Evolutionary conservation across 371 early-diverging fungal species (phyloP).

Genomic region (Rhizopus sp.): DNA sequence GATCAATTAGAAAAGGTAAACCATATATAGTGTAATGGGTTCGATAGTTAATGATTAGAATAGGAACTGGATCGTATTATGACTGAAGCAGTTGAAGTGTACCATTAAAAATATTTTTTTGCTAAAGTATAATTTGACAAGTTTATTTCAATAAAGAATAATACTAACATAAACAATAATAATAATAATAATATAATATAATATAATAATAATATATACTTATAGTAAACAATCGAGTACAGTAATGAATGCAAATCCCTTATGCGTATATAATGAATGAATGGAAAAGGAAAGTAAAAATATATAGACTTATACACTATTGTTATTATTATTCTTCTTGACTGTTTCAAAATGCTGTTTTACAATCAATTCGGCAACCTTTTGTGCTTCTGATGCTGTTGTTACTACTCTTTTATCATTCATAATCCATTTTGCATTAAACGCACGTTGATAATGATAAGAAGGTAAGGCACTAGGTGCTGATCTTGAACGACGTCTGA

Average conservation of each 20-base stretch:
- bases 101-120: conserved; percentile 17
- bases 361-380: conserved; percentile 29
- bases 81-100: conserved; percentile 37
- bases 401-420: conserved; percentile 18
- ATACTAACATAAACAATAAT: neutral
- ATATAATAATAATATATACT: neutral
- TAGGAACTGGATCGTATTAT: conserved; percentile 44
- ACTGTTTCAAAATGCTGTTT: conserved; percentile 28
- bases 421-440: conserved; percentile 21
- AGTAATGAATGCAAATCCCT: conserved; percentile 3
- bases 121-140: conserved; percentile 1
- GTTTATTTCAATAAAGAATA: conserved; percentile 5
- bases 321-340: conserved; percentile 20
- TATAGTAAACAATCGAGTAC: conserved; percentile 11
- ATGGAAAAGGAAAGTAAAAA: conserved; percentile 7
- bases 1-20: conserved; percentile 53
- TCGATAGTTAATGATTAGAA: neutral
- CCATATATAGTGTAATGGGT: neutral
- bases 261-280: neutral
- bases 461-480: conserved; percentile 47
- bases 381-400: conserved; percentile 20
- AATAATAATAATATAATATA: neutral
- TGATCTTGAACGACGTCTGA: conserved; percentile 41
- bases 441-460: conserved; percentile 25
- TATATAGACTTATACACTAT: neutral